Percentiles rank a stretch among this genome's conserved stretches.
Evolutionary conservation across 2,329 filamentous ascomycete species (phyloP).

Genomic region (Magnaporthiopsis incrustans): DNA sequence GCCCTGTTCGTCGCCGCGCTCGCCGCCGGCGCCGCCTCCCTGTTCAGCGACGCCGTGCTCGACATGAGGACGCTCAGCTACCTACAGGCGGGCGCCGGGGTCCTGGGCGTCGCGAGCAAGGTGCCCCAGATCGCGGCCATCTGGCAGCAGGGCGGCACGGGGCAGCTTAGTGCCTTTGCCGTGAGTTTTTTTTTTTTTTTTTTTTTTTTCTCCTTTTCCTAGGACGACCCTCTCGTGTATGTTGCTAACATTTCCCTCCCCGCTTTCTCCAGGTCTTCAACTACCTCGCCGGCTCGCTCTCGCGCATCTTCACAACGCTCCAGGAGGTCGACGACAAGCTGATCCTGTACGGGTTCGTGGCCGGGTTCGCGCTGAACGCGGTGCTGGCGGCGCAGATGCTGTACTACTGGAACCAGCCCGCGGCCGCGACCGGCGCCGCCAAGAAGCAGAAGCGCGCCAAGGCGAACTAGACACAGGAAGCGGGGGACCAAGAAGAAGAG

Average conservation of each 20-base stretch:
- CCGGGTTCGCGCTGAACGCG: conserved; percentile 82
- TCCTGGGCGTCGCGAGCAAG: conserved; percentile 82
- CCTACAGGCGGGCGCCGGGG: conserved; percentile 76
- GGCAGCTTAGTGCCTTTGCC: conserved; percentile 92
- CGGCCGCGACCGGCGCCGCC: conserved; percentile 19
- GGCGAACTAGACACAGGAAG: neutral
- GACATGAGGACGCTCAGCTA: conserved; percentile 60
- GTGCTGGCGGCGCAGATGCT: conserved; percentile 85
- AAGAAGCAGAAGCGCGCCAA: conserved; percentile 28
- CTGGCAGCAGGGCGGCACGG: conserved; percentile 77
- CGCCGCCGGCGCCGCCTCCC: conserved; percentile 57
- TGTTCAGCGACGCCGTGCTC: conserved; percentile 61
- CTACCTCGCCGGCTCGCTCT: conserved; percentile 86
- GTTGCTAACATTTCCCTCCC: conserved; percentile 1
- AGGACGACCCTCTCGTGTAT: no score
- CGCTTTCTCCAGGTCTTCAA: conserved; percentile 72
- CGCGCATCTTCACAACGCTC: conserved; percentile 93
- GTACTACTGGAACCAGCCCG: conserved; percentile 80
- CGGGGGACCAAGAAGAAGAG: no score
- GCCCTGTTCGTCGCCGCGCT: conserved; percentile 73
- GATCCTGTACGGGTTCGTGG: conserved; percentile 90
- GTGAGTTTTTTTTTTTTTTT: conserved; percentile 33
- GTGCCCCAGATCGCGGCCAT: conserved; percentile 87
- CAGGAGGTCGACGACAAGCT: conserved; percentile 96
- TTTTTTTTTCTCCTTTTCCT: no score